Base-by-base conservation (phyloP, 192 early-diverging fungal species). In the Linnemannia exigua region DNA sequence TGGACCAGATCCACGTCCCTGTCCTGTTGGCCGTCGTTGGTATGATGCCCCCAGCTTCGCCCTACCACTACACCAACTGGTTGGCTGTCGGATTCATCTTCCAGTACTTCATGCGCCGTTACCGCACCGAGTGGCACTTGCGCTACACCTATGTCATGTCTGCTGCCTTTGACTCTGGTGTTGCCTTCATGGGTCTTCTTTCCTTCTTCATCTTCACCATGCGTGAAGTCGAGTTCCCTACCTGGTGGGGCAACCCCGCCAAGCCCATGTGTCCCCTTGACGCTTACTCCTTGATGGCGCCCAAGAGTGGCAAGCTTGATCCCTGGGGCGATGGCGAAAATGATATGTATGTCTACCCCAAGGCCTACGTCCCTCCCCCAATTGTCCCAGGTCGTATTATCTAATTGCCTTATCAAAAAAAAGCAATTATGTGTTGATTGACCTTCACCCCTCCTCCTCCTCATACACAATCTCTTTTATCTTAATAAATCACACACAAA, bases 71-170 rank as follows among this genome's bases (percentile, higher is more conserved):
- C 16, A 70, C 81, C 7, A 82, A 78, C 7, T 90, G 89, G 89
- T 70, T 84, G 37, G 69, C 78, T 33, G 47, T 90, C 37, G 87
- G 89, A 11, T 92, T 90, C 63, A 50, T 92, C 25, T 91, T 89
- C 75, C 89, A 92, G 86, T 92, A 79, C 70, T 88, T 74, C 52
- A 50, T 91, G 16, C 89, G 90, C 79, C 88, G 89, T 51, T 88
- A 91, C 75, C 76, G 79, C 72, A 77, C 87, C 33, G 70, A 75
- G 1, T 92, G 92, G 92, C 93, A 92, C 88, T 67, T 77, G 52
- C 90, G 90, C 71, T 95, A 93, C 88, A 93, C 92, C 80, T 95
- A 93, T 84, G 91, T 94, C 15, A 72, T 93, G 22, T 92, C 91
- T 31, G 89, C 89, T 46, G 84, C 89, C 4, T 82, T 89, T 25